A percentile compares a stretch with the other conserved stretches of the same genome.
phyloP scores from a whole-genome alignment of 75 land plant species.

The Pinus taeda region DNA sequence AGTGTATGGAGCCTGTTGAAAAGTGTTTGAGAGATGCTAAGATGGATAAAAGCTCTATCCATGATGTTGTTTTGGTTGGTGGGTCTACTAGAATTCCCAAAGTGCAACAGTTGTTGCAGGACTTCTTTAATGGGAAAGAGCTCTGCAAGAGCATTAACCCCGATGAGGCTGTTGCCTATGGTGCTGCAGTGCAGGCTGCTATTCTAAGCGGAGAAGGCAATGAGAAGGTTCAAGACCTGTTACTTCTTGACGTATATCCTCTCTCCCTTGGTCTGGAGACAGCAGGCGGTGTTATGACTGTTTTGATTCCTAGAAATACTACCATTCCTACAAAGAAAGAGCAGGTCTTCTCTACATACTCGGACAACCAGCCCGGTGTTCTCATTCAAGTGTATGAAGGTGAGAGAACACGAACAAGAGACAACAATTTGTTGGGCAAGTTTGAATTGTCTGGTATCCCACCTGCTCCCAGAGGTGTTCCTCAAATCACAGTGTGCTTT shows the following conservation, averaged over 20 bases:
- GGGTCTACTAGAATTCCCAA: slow-evolving; percentile 42
- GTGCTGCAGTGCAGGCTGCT: slow-evolving; percentile 39
- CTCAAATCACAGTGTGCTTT: slow-evolving; percentile 36
- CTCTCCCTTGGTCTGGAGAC: slow-evolving; percentile 44
- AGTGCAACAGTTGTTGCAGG: slow-evolving; percentile 33
- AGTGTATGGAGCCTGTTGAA: slow-evolving; percentile 57
- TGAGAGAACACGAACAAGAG: slow-evolving; percentile 22
- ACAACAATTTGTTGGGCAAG: slow-evolving; percentile 44
- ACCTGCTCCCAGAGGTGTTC: slow-evolving; percentile 47
- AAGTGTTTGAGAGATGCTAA: slow-evolving; percentile 46
- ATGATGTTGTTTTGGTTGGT: slow-evolving; percentile 37
- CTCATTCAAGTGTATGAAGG: slow-evolving; percentile 30
- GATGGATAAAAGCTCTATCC: slow-evolving; percentile 23
- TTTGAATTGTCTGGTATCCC: slow-evolving; percentile 44
- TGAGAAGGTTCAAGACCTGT: slow-evolving; percentile 41
- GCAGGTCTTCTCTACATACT: slow-evolving; percentile 31
- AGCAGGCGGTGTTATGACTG: slow-evolving; percentile 39
- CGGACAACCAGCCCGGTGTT: slow-evolving; percentile 33
- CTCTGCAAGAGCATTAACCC: slow-evolving; percentile 42
- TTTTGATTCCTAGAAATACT: slow-evolving; percentile 25
- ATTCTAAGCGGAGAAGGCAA: slow-evolving; percentile 30
- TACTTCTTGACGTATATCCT: slow-evolving; percentile 36
- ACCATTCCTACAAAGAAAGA: slow-evolving; percentile 32
- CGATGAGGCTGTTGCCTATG: slow-evolving; percentile 33
- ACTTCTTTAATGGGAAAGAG: slow-evolving; percentile 42